phyloP scores from a whole-genome alignment of 805 yeast species.

The Zygoascus ofunaensis region DNA sequence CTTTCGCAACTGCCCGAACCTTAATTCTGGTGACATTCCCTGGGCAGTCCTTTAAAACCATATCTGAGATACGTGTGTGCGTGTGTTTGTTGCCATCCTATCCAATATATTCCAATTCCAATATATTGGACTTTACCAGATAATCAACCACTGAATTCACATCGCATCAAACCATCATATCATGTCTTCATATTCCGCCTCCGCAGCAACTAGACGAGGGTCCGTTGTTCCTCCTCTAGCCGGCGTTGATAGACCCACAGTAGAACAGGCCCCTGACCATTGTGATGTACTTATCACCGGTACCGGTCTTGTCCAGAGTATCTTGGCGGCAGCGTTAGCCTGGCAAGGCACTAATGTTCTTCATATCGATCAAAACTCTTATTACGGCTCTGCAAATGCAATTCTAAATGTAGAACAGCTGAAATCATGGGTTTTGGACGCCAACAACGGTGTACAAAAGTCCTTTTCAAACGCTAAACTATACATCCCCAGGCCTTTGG shows the following conservation, averaged over 20 bases:
- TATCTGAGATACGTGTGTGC: too few species aligned
- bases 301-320: constrained; percentile 82
- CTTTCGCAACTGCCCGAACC: too few species aligned
- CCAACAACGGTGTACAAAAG: constrained; percentile 34
- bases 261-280: constrained; percentile 35
- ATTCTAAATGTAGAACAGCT: constrained; percentile 81
- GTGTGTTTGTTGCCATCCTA: too few species aligned
- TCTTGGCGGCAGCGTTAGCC: constrained; percentile 85
- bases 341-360: constrained; percentile 98
- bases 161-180: too few species aligned
- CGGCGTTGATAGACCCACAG: constrained; percentile 28
- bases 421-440: constrained; percentile 69
- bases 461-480: constrained; percentile 61
- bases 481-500: constrained; percentile 63
- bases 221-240: constrained; percentile 33
- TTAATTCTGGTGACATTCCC: too few species aligned
- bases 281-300: constrained; percentile 89
- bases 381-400: constrained; percentile 85
- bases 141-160: too few species aligned
- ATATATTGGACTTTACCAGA: too few species aligned
- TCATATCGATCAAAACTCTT: constrained; percentile 75
- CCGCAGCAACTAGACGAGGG: constrained; percentile 30
- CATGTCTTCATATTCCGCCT: constrained; percentile 34
- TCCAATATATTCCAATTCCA: too few species aligned
- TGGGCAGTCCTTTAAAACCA: too few species aligned